Conservation (phyloP, 2,329 filamentous ascomycete genomes). For the Metarhizium robertsii region DNA sequence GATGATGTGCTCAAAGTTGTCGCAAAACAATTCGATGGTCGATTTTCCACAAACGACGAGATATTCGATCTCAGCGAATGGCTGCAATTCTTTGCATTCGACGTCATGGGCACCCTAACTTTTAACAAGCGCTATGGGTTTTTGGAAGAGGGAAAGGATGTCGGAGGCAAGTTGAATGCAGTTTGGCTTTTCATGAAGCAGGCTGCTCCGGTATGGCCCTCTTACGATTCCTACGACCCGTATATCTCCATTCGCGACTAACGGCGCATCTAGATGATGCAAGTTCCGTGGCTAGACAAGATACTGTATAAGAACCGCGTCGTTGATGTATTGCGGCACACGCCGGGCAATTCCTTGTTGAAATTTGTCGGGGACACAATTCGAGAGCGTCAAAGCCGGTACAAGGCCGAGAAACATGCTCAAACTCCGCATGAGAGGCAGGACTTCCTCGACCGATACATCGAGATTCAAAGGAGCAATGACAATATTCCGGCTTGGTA, state of each 20-base stretch:
- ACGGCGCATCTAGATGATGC: not conserved
- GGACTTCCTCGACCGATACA: constrained; percentile 10
- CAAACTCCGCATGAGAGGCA: not conserved
- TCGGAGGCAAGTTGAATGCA: not conserved
- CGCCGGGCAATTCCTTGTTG: constrained; percentile 17
- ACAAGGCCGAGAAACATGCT: not conserved
- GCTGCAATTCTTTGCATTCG: constrained; percentile 5
- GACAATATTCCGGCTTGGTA: not conserved
- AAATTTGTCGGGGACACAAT: constrained; percentile 25
- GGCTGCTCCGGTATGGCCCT: constrained; percentile 7
- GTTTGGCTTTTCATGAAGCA: constrained; percentile 12
- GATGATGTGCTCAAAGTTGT: constrained; percentile 1
- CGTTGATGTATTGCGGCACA: not conserved
- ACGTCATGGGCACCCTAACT: constrained; percentile 5
- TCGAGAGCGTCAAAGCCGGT: constrained; percentile 1
- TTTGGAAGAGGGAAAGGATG: constrained; percentile 4
- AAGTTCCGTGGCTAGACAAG: constrained; percentile 4
- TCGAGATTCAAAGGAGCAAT: constrained; percentile 8
- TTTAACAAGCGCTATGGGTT: constrained; percentile 9
- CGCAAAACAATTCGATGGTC: not conserved
- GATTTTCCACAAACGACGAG: not conserved
- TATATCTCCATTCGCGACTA: not conserved
- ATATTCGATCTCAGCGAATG: constrained; percentile 1
- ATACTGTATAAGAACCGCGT: constrained; percentile 9
- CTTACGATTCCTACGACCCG: not conserved